A percentile compares a stretch with the other conserved stretches of the same genome.
phyloP scores from a whole-genome alignment of 2,329 filamentous ascomycete genomes.

The Cercospora citrullina region DNA sequence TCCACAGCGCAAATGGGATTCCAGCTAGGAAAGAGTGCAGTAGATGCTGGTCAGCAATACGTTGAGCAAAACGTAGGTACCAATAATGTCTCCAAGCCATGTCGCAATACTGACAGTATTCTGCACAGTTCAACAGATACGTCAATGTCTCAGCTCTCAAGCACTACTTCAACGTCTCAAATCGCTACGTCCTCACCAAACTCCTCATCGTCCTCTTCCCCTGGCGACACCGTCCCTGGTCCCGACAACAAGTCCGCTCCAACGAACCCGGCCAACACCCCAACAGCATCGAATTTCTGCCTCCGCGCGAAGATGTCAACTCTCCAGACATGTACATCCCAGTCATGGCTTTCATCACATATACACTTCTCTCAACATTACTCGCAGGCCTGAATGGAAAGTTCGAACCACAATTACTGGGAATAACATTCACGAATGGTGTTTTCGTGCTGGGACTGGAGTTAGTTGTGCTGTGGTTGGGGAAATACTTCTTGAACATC shows the following conservation, averaged over 20 bases:
- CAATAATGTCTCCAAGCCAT: neutral
- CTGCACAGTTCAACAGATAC: slow-evolving; percentile 68
- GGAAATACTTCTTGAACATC: slow-evolving; percentile 90
- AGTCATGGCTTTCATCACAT: slow-evolving; percentile 96
- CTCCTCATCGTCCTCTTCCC: slow-evolving; percentile 91
- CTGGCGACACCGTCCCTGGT: slow-evolving; percentile 97
- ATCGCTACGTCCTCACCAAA: slow-evolving; percentile 93
- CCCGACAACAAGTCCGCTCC: slow-evolving; percentile 75
- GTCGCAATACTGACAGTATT: neutral
- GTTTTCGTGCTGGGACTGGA: slow-evolving; percentile 82
- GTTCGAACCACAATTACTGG: slow-evolving; percentile 91
- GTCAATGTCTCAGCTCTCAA: slow-evolving; percentile 92
- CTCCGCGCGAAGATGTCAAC: slow-evolving; percentile 93
- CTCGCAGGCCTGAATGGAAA: slow-evolving; percentile 85
- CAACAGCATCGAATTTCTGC: slow-evolving; percentile 68
- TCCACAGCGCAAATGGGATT: slow-evolving; percentile 92
- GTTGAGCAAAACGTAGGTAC: slow-evolving; percentile 84
- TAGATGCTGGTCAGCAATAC: slow-evolving; percentile 89
- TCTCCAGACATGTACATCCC: slow-evolving; percentile 97
- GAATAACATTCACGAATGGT: slow-evolving; percentile 82
- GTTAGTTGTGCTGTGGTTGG: slow-evolving; percentile 85
- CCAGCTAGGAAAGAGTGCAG: slow-evolving; percentile 88
- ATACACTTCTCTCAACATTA: slow-evolving; percentile 89
- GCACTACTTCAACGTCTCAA: slow-evolving; percentile 99
- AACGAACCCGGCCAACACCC: slow-evolving; percentile 39